Conservation (phyloP, 139 green algal genomes). For the Haematococcus sp. region DNA sequence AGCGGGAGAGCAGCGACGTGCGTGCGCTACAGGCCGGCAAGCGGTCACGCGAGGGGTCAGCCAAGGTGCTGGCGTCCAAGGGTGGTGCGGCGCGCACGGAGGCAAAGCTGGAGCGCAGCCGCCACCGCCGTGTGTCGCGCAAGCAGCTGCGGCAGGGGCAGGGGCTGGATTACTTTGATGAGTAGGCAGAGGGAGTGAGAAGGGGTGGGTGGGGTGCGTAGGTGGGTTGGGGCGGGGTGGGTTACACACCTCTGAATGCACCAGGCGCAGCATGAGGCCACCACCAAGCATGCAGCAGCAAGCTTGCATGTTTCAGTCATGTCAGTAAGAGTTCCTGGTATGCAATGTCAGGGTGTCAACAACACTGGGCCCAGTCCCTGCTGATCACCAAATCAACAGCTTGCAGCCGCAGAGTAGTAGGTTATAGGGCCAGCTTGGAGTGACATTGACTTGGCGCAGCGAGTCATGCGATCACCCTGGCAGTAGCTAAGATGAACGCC, state of each 20-base stretch:
- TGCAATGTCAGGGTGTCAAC: no score
- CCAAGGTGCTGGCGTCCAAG: slow-evolving; percentile 55
- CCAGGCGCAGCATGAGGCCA: no score
- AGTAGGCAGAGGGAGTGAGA: slow-evolving; percentile 14
- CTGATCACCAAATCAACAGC: no score
- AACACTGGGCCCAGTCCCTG: no score
- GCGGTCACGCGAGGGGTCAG: slow-evolving; percentile 55
- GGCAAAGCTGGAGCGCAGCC: slow-evolving; percentile 71
- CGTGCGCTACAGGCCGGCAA: slow-evolving; percentile 53
- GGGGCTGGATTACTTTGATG: neutral
- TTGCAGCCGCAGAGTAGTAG: no score
- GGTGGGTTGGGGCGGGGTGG: neutral
- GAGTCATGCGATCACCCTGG: no score
- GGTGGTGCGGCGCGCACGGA: slow-evolving; percentile 69
- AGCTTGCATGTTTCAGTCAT: no score
- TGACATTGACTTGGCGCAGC: no score
- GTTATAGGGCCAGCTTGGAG: no score
- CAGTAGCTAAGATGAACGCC: no score
- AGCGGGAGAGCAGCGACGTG: slow-evolving; percentile 45
- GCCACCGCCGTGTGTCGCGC: slow-evolving; percentile 52
- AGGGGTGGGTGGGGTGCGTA: neutral
- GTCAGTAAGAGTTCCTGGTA: no score
- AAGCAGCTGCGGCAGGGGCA: neutral
- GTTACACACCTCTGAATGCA: neutral
- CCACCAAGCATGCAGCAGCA: no score